phyloP scores from a whole-genome alignment of 805 yeast species.

The Myxozyma geophila region DNA sequence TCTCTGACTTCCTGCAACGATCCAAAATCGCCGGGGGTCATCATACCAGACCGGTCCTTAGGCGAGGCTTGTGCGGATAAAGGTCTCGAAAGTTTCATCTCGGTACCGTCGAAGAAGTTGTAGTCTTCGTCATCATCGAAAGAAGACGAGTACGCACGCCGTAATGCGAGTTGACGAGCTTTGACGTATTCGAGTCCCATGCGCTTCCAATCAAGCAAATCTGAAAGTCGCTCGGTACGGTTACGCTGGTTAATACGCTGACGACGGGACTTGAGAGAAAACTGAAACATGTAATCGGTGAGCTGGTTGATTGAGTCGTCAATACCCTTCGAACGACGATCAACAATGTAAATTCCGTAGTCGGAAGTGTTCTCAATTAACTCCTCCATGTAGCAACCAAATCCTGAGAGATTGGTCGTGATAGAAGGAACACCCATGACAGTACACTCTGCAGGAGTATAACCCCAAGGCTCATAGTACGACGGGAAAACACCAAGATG shows the following conservation, averaged over 20 bases:
- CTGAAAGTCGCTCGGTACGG: slow-evolving; percentile 92
- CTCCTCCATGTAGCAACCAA: slow-evolving; percentile 99
- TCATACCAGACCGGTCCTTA: slow-evolving; percentile 67
- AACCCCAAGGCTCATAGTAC: slow-evolving; percentile 99
- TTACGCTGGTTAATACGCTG: slow-evolving; percentile 97
- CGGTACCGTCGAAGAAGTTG: slow-evolving; percentile 37
- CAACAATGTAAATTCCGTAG: slow-evolving; percentile 96
- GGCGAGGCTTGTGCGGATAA: slow-evolving; percentile 98
- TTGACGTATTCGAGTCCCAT: slow-evolving; percentile 97
- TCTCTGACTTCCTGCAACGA: slow-evolving; percentile 88
- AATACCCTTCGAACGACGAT: slow-evolving; percentile 86
- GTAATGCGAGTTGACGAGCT: slow-evolving; percentile 88
- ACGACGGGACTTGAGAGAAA: slow-evolving; percentile 86
- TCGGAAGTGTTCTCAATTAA: slow-evolving; percentile 91
- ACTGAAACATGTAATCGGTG: slow-evolving; percentile 85
- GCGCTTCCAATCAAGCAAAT: slow-evolving; percentile 93
- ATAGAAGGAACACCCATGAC: slow-evolving; percentile 99
- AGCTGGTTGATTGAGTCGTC: slow-evolving; percentile 93
- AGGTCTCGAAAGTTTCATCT: slow-evolving; percentile 78
- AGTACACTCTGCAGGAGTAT: slow-evolving; percentile 98
- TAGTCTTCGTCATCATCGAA: slow-evolving; percentile 51
- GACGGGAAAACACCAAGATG: slow-evolving; percentile 98
- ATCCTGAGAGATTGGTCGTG: slow-evolving; percentile 93
- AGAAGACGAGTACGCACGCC: slow-evolving; percentile 90
- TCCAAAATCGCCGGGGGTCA: slow-evolving; percentile 99